phyloP scores from a whole-genome alignment of 345 rosid species.

The Salix dunnii region DNA sequence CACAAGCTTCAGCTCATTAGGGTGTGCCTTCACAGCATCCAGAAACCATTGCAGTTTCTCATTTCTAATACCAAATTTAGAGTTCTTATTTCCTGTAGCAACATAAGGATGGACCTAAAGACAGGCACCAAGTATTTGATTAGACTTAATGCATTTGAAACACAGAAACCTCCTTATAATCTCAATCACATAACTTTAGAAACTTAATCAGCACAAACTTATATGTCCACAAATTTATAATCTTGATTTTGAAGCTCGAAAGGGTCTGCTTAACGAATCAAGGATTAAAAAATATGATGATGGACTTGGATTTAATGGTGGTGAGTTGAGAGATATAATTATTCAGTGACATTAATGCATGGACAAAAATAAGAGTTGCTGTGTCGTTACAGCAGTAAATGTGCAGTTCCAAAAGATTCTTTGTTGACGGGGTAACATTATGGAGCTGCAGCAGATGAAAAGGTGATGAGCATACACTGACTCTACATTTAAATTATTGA shows the following conservation, averaged over 20 bases:
- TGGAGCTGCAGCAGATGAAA: background rate
- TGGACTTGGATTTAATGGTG: background rate
- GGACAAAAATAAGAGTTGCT: background rate
- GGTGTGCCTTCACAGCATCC: conserved; percentile 86
- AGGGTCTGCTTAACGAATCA: too few relatives aligned
- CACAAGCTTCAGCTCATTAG: conserved; percentile 82
- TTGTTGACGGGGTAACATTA: background rate
- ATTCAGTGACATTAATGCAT: background rate
- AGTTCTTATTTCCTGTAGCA: conserved; percentile 95
- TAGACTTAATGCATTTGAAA: background rate
- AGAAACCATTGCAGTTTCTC: conserved; percentile 99
- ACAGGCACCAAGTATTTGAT: conserved; percentile 4
- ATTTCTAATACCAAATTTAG: conserved; percentile 97
- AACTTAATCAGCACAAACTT: background rate
- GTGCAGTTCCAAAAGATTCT: background rate
- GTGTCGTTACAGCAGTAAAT: background rate
- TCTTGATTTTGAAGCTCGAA: background rate
- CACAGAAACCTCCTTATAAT: background rate
- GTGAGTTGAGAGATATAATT: background rate
- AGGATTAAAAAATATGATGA: background rate
- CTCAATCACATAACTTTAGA: background rate
- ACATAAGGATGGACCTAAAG: conserved; percentile 93
- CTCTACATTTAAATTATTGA: background rate
- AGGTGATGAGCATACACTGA: background rate
- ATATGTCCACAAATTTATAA: background rate